Evolutionary conservation across 163 green algal species (phyloP).

Genomic region (Trebouxia gelatinosa): DNA sequence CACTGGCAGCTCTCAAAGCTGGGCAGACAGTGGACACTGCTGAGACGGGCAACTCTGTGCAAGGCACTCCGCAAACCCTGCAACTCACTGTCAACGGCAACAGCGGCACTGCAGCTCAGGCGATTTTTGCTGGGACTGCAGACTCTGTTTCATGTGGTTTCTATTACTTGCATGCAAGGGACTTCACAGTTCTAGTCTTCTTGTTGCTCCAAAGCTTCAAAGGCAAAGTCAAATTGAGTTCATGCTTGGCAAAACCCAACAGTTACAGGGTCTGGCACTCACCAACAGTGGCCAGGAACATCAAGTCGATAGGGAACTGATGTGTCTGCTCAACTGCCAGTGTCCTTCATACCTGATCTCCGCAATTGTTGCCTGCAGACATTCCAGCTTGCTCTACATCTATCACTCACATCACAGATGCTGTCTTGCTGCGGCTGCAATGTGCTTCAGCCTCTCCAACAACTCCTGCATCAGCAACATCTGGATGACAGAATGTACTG

Average conservation of each 20-base stretch:
- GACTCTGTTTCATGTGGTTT: not conserved
- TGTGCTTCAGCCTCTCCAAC: not conserved
- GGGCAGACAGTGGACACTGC: constrained; percentile 10
- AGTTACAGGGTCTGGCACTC: not conserved
- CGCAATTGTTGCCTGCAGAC: constrained; percentile 17
- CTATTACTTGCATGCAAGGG: not conserved
- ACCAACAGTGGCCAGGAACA: no score
- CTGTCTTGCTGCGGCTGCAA: constrained; percentile 5
- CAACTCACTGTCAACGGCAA: constrained; percentile 13
- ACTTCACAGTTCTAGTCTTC: no score
- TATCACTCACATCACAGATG: constrained; percentile 26
- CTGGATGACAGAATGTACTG: not conserved
- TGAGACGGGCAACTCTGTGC: constrained; percentile 5
- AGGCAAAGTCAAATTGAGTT: not conserved
- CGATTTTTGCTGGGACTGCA: not conserved
- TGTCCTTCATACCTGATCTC: not conserved
- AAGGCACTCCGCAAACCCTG: not conserved
- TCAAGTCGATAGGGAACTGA: no score
- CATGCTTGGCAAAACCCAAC: not conserved
- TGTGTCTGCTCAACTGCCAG: not conserved
- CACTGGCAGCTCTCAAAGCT: not conserved
- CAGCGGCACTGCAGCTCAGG: not conserved
- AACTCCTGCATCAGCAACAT: not conserved
- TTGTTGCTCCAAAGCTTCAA: not conserved
- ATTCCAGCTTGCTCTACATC: constrained; percentile 19